Evolutionary conservation across 1,284 basidiomycete genomes (phyloP).

Genomic region (Cryptococcus sp.): DNA sequence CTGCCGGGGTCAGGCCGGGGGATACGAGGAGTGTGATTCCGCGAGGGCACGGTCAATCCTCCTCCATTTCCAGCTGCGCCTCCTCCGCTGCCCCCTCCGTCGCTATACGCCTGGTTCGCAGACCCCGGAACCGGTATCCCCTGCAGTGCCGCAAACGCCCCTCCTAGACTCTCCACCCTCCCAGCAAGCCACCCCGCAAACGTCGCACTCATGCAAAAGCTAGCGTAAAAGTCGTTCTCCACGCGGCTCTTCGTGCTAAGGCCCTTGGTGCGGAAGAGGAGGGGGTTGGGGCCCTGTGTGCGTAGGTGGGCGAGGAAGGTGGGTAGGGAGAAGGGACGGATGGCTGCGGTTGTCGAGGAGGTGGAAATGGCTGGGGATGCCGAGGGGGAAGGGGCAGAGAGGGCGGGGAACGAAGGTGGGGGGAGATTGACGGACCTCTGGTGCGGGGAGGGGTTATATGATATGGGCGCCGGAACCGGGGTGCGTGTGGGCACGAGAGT

Average conservation of each 20-base stretch:
- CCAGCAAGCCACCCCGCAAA: constrained; percentile 47
- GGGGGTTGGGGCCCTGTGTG: constrained; percentile 64
- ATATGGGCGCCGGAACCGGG: not conserved
- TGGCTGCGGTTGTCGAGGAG: constrained; percentile 10
- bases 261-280: constrained; percentile 60
- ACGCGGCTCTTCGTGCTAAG: constrained; percentile 43
- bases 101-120: not conserved
- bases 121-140: too few relatives aligned
- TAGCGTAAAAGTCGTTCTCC: constrained; percentile 48
- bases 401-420: not conserved
- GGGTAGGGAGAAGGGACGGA: constrained; percentile 74
- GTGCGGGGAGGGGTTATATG: not conserved
- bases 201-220: constrained; percentile 45
- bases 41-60: not conserved
- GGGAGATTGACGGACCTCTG: not conserved
- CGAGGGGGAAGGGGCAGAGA: not conserved
- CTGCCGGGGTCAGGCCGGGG: not conserved
- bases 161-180: constrained; percentile 34
- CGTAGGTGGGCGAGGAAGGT: constrained; percentile 81
- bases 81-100: not conserved
- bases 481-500: constrained; percentile 67
- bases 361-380: not conserved
- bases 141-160: constrained; percentile 24
- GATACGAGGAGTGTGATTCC: not conserved
- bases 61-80: not conserved